These are phyloP conservation scores for Chaetomium sp. DNA, from an alignment of 2,329 filamentous ascomycete genomes.

Conservation along the genomic window DNA sequence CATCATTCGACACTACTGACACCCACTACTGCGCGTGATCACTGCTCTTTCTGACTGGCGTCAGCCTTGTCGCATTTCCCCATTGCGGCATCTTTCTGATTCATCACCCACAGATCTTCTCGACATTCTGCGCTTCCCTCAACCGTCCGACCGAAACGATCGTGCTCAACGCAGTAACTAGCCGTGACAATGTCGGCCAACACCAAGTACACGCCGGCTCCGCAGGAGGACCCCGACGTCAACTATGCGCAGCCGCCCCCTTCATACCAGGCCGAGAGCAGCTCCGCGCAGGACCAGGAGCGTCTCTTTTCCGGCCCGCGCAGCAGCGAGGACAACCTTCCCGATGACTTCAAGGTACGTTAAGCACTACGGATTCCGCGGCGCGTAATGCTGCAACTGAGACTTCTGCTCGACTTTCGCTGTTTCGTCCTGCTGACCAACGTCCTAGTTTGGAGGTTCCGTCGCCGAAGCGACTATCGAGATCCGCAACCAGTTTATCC, in stretches of 20 bases:
- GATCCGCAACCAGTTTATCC: slow-evolving; percentile 92
- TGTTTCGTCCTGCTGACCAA: background rate
- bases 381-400: too few species aligned
- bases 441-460: slow-evolving; percentile 73
- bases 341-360: slow-evolving; percentile 89
- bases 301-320: slow-evolving; percentile 62
- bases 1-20: slow-evolving; percentile 3
- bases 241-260: slow-evolving; percentile 72
- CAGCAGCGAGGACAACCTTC: slow-evolving; percentile 81
- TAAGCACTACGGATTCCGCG: background rate
- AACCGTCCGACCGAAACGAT: background rate
- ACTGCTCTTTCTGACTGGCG: background rate
- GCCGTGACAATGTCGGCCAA: slow-evolving; percentile 38
- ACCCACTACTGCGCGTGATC: background rate
- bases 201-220: slow-evolving; percentile 75
- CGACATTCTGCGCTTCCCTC: too few species aligned
- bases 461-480: slow-evolving; percentile 91
- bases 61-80: background rate
- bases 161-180: background rate
- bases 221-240: slow-evolving; percentile 80
- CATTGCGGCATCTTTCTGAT: background rate
- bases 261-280: slow-evolving; percentile 60
- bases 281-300: slow-evolving; percentile 46
- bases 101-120: background rate
- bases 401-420: background rate